Conservation (phyloP, 208 protist species). For the Spongospora subterranea region DNA sequence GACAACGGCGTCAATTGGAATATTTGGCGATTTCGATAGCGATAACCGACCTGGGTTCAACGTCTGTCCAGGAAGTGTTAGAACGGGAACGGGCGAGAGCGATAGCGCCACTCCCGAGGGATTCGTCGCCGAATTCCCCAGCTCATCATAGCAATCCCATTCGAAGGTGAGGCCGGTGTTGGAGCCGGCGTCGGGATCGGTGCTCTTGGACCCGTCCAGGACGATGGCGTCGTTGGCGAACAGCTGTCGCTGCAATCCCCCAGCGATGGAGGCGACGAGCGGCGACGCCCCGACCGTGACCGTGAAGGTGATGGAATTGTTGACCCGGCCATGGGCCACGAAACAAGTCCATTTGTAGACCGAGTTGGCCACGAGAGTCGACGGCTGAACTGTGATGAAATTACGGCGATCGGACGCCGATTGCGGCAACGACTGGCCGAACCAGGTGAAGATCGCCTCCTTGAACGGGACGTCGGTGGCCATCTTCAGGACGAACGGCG, state of each 20-base stretch:
- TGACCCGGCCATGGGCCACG: not conserved
- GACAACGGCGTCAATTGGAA: not conserved
- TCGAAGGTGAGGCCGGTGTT: slow-evolving; percentile 6
- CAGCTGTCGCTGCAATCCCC: slow-evolving; percentile 9
- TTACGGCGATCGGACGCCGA: not conserved
- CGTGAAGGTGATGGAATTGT: slow-evolving; percentile 11
- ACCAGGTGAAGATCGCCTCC: not conserved
- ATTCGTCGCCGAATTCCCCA: not conserved
- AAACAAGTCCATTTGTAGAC: slow-evolving; percentile 5
- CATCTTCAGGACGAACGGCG: not conserved
- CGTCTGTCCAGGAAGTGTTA: not conserved
- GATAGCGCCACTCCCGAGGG: not conserved
- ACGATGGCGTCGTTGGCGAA: slow-evolving; percentile 18
- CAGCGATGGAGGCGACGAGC: not conserved
- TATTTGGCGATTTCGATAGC: not conserved
- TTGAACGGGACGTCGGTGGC: slow-evolving; percentile 24
- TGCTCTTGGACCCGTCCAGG: slow-evolving; percentile 6
- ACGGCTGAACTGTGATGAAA: slow-evolving; percentile 10
- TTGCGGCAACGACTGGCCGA: not conserved
- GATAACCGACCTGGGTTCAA: not conserved
- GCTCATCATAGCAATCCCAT: not conserved
- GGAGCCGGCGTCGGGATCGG: slow-evolving; percentile 14
- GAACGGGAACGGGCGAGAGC: not conserved
- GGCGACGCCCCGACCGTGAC: slow-evolving; percentile 33
- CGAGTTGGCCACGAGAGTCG: not conserved